Evolutionary conservation across 129 eudicot species (phyloP).

Genomic region (Centrapalus pauciflorus): DNA sequence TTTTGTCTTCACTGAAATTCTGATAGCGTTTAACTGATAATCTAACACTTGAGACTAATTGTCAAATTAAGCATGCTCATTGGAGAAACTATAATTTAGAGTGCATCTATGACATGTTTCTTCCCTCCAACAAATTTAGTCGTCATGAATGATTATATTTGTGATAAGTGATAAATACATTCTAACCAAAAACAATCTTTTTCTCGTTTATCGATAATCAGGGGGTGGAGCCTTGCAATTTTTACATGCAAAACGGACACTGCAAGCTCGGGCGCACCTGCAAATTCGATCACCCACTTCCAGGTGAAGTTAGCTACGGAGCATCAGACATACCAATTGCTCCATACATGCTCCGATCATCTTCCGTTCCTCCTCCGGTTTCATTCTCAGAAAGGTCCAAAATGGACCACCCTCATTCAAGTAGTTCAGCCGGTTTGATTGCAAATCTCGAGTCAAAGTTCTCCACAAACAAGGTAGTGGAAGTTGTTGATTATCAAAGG

Average conservation of each 20-base stretch:
- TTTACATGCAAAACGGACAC: slow-evolving; percentile 74
- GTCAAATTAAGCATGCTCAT: too few relatives aligned
- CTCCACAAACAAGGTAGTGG: slow-evolving; percentile 36
- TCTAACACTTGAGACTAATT: too few relatives aligned
- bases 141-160: too few relatives aligned
- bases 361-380: slow-evolving; percentile 36
- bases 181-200: too few relatives aligned
- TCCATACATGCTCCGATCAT: slow-evolving; percentile 48
- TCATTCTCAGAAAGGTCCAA: slow-evolving; percentile 49
- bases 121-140: too few relatives aligned
- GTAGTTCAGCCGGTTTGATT: slow-evolving; percentile 30
- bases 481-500: not conserved
- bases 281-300: slow-evolving; percentile 85
- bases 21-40: too few relatives aligned
- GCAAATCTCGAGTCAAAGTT: slow-evolving; percentile 36
- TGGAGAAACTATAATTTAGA: too few relatives aligned
- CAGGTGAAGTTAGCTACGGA: slow-evolving; percentile 37
- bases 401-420: slow-evolving; percentile 44
- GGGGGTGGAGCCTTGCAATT: slow-evolving; percentile 91
- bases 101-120: too few relatives aligned
- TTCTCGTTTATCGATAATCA: slow-evolving; percentile 28
- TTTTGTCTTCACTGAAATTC: too few relatives aligned
- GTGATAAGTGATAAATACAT: too few relatives aligned
- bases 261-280: slow-evolving; percentile 89
- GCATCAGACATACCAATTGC: slow-evolving; percentile 65